phyloP scores from a whole-genome alignment of 140 eudicot genomes.

The Erigeron philadelphicus region DNA sequence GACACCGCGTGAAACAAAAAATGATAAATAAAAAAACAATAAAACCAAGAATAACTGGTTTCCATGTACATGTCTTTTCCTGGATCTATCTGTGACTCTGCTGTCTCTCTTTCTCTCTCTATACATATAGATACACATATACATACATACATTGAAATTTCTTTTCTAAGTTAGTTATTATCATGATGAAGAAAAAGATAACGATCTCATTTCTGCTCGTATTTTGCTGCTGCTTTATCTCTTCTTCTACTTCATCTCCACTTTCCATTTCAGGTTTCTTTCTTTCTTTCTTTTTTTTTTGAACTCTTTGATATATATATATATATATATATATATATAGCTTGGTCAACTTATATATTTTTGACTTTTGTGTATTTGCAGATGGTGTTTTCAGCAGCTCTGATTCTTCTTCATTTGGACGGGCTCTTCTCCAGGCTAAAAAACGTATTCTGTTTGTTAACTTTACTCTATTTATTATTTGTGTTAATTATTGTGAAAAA shows the following conservation, averaged over 20 bases:
- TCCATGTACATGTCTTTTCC: no score
- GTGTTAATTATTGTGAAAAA: no score
- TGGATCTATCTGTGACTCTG: background rate
- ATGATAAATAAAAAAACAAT: no score
- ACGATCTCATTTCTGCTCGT: conserved; percentile 29
- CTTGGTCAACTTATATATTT: conserved; percentile 13
- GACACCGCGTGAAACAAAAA: no score
- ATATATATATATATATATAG: no score
- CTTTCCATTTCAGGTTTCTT: conserved; percentile 46
- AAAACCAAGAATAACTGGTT: no score
- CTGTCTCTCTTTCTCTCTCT: no score
- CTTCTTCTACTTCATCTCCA: conserved; percentile 37
- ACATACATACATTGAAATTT: background rate
- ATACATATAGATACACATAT: background rate
- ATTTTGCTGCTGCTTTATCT: conserved; percentile 28
- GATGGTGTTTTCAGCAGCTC: conserved; percentile 39
- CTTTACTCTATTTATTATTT: background rate
- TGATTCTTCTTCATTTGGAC: conserved; percentile 40
- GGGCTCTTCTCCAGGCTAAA: conserved; percentile 58
- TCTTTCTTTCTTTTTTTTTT: background rate
- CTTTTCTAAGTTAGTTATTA: background rate
- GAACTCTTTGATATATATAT: background rate
- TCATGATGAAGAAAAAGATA: conserved; percentile 12
- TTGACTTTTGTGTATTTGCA: conserved; percentile 18
- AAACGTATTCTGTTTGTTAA: conserved; percentile 27